These are phyloP conservation scores for Nicotiana noctiflora DNA, from an alignment of 257 asterid genomes.

Conservation along the genomic window DNA sequence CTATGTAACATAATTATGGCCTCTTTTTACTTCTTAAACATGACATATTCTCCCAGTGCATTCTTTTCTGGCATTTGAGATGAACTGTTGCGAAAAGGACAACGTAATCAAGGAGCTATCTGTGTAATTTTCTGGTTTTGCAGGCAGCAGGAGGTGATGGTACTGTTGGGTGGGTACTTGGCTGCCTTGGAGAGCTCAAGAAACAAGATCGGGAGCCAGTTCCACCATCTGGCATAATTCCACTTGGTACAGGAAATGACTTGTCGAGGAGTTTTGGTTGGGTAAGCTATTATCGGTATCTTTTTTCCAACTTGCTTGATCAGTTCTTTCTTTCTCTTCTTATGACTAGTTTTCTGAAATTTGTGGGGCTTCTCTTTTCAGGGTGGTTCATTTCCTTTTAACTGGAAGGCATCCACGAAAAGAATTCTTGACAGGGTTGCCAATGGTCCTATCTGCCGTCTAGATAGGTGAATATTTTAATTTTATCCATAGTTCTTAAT, in stretches of 20 bases:
- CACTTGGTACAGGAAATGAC: slow-evolving; percentile 99
- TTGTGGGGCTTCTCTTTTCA: slow-evolving; percentile 21
- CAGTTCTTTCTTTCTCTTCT: slow-evolving; percentile 8
- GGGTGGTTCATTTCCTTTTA: slow-evolving; percentile 96
- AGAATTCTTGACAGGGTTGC: slow-evolving; percentile 68
- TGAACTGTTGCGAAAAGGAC: background rate
- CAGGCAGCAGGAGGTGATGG: slow-evolving; percentile 99
- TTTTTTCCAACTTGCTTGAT: slow-evolving; percentile 10
- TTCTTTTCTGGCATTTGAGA: background rate
- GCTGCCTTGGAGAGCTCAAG: slow-evolving; percentile 85
- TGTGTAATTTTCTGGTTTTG: slow-evolving; percentile 22
- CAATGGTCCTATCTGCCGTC: slow-evolving; percentile 46
- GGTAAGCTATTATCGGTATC: slow-evolving; percentile 44
- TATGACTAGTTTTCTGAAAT: slow-evolving; percentile 13
- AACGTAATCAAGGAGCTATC: slow-evolving; percentile 1
- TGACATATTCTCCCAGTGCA: background rate
- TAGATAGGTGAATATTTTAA: slow-evolving; percentile 55
- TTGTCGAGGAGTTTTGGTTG: slow-evolving; percentile 92
- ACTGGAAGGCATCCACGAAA: slow-evolving; percentile 87
- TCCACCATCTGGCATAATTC: slow-evolving; percentile 81
- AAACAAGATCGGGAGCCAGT: slow-evolving; percentile 55
- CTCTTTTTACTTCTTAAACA: background rate
- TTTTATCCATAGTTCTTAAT: slow-evolving; percentile 9
- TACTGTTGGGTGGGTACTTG: slow-evolving; percentile 98
- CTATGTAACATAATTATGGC: background rate